Conservation (phyloP, 106 monocot species). For the Acorus calamus region DNA sequence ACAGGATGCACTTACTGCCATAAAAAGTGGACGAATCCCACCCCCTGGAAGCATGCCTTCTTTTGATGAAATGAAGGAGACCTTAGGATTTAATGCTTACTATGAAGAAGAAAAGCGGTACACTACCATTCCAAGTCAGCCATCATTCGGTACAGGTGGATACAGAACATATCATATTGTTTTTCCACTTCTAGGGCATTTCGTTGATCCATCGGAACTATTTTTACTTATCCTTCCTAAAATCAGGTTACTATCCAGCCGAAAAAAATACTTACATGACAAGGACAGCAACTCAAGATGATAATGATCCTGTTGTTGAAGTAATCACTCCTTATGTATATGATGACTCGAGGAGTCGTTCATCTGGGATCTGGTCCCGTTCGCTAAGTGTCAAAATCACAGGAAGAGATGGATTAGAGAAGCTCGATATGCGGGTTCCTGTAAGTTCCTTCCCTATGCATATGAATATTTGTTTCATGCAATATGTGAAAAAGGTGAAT, state of each 20-base stretch:
- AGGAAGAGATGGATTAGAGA: slow-evolving; percentile 66
- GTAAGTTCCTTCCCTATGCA: slow-evolving; percentile 27
- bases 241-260: slow-evolving; percentile 25
- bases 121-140: slow-evolving; percentile 14
- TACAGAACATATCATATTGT: not conserved
- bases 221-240: slow-evolving; percentile 1
- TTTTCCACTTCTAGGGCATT: not conserved
- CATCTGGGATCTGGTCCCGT: slow-evolving; percentile 62
- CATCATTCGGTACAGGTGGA: slow-evolving; percentile 30
- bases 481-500: no score
- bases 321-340: slow-evolving; percentile 48
- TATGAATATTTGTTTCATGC: no score
- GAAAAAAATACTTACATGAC: slow-evolving; percentile 9
- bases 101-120: slow-evolving; percentile 88
- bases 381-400: slow-evolving; percentile 78
- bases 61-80: slow-evolving; percentile 88
- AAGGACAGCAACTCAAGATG: slow-evolving; percentile 9
- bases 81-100: slow-evolving; percentile 79
- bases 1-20: slow-evolving; percentile 85
- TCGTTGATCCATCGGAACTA: not conserved
- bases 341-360: slow-evolving; percentile 35
- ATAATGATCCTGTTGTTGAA: slow-evolving; percentile 59
- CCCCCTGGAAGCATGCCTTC: slow-evolving; percentile 76
- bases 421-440: slow-evolving; percentile 78
- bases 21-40: slow-evolving; percentile 84